These are phyloP conservation scores for Kodamaea suecica DNA, from an alignment of 1,139 yeast genomes.

Conservation along the genomic window DNA sequence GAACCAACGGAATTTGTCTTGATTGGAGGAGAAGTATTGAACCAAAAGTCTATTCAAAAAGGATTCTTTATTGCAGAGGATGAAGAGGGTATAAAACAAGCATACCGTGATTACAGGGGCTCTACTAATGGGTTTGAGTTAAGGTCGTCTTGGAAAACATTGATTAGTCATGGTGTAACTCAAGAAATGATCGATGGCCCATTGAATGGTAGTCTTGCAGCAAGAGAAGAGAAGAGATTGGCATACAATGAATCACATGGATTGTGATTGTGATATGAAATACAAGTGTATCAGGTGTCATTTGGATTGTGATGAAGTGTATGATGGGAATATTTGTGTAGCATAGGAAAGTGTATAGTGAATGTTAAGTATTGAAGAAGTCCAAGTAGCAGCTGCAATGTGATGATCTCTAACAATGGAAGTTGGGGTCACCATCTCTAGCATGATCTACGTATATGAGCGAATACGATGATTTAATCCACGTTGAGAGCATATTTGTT, in stretches of 20 bases:
- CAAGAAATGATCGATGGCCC: conserved; percentile 42
- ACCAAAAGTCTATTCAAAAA: conserved; percentile 79
- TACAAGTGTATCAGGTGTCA: not conserved
- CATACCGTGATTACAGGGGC: conserved; percentile 64
- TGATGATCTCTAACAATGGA: no score
- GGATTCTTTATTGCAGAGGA: conserved; percentile 86
- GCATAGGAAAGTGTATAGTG: no score
- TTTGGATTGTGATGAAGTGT: no score
- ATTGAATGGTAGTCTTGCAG: conserved; percentile 33
- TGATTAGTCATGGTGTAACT: conserved; percentile 61
- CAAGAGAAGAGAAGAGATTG: conserved; percentile 29
- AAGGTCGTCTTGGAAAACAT: conserved; percentile 64
- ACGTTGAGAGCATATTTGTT: no score
- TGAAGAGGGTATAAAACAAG: conserved; percentile 34
- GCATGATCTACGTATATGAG: no score
- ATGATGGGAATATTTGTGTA: no score
- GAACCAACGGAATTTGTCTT: conserved; percentile 56
- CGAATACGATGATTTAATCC: no score
- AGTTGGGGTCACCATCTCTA: no score
- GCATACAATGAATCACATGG: conserved; percentile 19
- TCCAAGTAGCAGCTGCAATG: no score
- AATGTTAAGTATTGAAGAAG: no score
- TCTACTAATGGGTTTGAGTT: conserved; percentile 74
- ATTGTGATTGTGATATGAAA: not conserved
- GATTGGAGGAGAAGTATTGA: conserved; percentile 72